Conservation (phyloP, 306 rosid genomes). For the Cucumis melo region DNA sequence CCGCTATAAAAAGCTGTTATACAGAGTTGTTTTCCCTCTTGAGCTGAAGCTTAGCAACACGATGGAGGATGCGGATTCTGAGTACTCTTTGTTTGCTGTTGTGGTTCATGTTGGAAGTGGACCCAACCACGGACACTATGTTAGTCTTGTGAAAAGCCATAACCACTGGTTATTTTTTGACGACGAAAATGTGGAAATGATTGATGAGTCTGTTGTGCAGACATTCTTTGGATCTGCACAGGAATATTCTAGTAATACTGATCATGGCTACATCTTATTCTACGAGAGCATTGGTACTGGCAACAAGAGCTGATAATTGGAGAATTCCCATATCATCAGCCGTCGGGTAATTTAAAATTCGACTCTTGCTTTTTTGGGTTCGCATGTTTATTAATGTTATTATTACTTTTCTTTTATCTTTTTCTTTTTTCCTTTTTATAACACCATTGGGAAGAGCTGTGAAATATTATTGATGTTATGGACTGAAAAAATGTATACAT, state of each 20-base stretch:
- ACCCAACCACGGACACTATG: slow-evolving; percentile 97
- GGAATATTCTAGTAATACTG: slow-evolving; percentile 91
- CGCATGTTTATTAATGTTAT: slow-evolving; percentile 28
- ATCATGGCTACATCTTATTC: slow-evolving; percentile 95
- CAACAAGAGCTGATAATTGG: slow-evolving; percentile 41
- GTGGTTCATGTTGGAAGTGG: slow-evolving; percentile 98
- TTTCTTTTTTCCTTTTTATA: slow-evolving; percentile 12
- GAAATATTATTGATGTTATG: slow-evolving; percentile 34
- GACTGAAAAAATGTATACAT: slow-evolving; percentile 59
- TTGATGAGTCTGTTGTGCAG: slow-evolving; percentile 95
- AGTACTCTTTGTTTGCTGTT: slow-evolving; percentile 90
- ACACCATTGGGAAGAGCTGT: slow-evolving; percentile 69
- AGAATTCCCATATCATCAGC: slow-evolving; percentile 6
- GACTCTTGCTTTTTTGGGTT: slow-evolving; percentile 11
- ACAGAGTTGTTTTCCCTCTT: slow-evolving; percentile 89
- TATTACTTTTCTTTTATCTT: slow-evolving; percentile 12
- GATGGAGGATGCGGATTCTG: slow-evolving; percentile 71
- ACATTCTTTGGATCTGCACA: slow-evolving; percentile 98
- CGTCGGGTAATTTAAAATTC: slow-evolving; percentile 35
- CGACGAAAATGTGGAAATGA: slow-evolving; percentile 96
- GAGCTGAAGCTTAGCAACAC: slow-evolving; percentile 96
- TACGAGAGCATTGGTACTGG: slow-evolving; percentile 70
- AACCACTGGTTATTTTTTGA: slow-evolving; percentile 98
- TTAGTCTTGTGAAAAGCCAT: slow-evolving; percentile 99
- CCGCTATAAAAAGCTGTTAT: slow-evolving; percentile 87